A percentile compares a stretch with the other conserved stretches of the same genome.
These are phyloP conservation scores for Lichtheimia ramosa DNA, from an alignment of 371 early-diverging fungal genomes.

Conservation along the genomic window DNA sequence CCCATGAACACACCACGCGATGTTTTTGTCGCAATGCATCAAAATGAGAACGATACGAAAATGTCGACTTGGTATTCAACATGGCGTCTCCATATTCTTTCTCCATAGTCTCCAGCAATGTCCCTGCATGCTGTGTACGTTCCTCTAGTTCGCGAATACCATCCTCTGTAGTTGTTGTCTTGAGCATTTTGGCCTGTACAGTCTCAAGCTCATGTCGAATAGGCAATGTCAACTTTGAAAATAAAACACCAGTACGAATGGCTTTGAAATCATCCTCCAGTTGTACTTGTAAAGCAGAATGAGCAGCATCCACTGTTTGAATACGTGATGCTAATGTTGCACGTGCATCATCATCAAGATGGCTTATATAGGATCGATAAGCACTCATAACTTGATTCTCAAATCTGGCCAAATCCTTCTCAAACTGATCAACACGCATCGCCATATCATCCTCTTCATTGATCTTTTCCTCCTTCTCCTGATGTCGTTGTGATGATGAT, in stretches of 20 bases:
- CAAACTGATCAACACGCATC: conserved; percentile 7
- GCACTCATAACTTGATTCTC: conserved; percentile 12
- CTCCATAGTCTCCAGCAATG: conserved; percentile 13
- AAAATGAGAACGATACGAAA: conserved; percentile 9
- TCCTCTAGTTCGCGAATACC: conserved; percentile 38
- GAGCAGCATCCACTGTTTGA: conserved; percentile 29
- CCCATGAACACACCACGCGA: conserved; percentile 38
- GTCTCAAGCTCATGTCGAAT: conserved; percentile 52
- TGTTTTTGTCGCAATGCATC: conserved; percentile 30
- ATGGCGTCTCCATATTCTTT: conserved; percentile 6
- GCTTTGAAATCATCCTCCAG: conserved; percentile 15
- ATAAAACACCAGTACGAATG: conserved; percentile 9
- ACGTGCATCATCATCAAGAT: conserved; percentile 14
- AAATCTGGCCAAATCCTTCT: conserved; percentile 5
- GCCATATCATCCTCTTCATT: conserved; percentile 13
- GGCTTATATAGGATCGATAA: conserved; percentile 7
- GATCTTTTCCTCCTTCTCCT: neutral
- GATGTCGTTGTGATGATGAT: neutral
- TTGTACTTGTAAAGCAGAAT: conserved; percentile 23
- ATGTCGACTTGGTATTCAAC: neutral
- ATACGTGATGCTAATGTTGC: conserved; percentile 15
- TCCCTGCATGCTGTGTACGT: conserved; percentile 20
- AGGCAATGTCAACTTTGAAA: conserved; percentile 11
- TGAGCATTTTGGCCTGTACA: conserved; percentile 48
- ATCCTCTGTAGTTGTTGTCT: conserved; percentile 37